Evolutionary conservation across 2,329 filamentous ascomycete species (phyloP).

Genomic region (Pseudogymnoascus sp.): DNA sequence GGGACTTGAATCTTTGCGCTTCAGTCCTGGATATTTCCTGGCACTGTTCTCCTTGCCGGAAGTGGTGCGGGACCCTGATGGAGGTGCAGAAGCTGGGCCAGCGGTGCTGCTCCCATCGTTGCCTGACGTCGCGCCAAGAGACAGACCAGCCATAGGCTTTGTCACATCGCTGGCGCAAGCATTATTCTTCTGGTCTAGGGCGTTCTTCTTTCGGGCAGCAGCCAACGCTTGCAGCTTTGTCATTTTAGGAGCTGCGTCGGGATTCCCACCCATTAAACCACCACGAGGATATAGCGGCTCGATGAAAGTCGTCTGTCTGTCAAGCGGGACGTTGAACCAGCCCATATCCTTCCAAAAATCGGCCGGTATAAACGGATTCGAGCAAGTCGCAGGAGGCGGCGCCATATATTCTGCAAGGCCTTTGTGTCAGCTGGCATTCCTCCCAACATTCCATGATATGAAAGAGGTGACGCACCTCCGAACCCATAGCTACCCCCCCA

Average conservation of each 20-base stretch:
- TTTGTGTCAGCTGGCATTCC: background rate
- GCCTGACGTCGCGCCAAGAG: background rate
- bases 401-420: background rate
- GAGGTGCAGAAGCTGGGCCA: background rate
- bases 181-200: slow-evolving; percentile 48
- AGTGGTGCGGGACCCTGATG: background rate
- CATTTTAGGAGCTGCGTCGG: slow-evolving; percentile 57
- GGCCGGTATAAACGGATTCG: slow-evolving; percentile 36
- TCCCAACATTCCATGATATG: background rate
- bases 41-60: slow-evolving; percentile 9
- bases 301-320: slow-evolving; percentile 59
- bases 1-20: slow-evolving; percentile 27
- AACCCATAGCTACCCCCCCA: background rate
- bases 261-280: slow-evolving; percentile 71
- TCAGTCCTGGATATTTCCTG: slow-evolving; percentile 26
- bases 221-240: slow-evolving; percentile 90
- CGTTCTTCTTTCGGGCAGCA: slow-evolving; percentile 77
- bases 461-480: slow-evolving; percentile 24
- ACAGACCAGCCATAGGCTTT: slow-evolving; percentile 22
- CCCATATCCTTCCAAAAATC: slow-evolving; percentile 77
- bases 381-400: slow-evolving; percentile 14
- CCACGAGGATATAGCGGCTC: slow-evolving; percentile 50
- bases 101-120: background rate
- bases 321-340: slow-evolving; percentile 67
- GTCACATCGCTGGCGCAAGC: slow-evolving; percentile 17